Base-by-base conservation (phyloP, 2,329 filamentous ascomycete genomes). In the Epichloe sibirici region DNA sequence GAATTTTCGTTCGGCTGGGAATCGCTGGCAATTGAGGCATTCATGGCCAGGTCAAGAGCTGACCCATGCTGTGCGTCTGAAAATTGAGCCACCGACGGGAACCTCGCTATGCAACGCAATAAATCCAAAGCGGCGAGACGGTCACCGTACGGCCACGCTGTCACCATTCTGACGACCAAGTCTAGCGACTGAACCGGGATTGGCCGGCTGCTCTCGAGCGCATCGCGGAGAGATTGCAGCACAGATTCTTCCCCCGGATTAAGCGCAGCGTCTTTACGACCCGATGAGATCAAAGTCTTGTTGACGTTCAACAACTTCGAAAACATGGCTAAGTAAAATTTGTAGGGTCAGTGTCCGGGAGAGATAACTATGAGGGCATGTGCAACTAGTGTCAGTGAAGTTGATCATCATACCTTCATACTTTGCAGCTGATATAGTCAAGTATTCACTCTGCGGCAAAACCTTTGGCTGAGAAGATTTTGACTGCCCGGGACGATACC, bases 121-220 rank as follows among this genome's bases (percentile, higher is more conserved):
- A 97, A 74, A 65, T 97, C 93, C 1, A 98, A 78, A 12, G 83
- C 88, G 0, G 93, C 87, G 0, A 98, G 76, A 45, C 90, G 84
- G 58, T 88, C 86, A 12, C 82, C 75, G 51, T 85, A 82, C 2
- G 90, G 86, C 93, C 93, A 98, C 35, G 75, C 68, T 0, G 86
- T 88, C 17, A 83, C 79, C 51, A 94, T 77, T 61, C 83, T 88
- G 53, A 89, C 71, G 5, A 90, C 73, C 0, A 89, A 70, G 23
- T 82, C 73, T 3, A 91, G 67, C 1, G 81, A 77, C 17, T 71
- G 64, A 6, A 75, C 66, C 6, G 66, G 71, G 42, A 76, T 68
- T 37, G 75, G 72, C 58, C 74, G 75, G 56, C 70, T 67, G 3
- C 74, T 71, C 61, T 87, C 85, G 6, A 96, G 70, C 37, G 83